These are phyloP conservation scores for Chrysopogon serrulatus DNA, from an alignment of 176 grass and related monocot genomes.

Conservation along the genomic window DNA sequence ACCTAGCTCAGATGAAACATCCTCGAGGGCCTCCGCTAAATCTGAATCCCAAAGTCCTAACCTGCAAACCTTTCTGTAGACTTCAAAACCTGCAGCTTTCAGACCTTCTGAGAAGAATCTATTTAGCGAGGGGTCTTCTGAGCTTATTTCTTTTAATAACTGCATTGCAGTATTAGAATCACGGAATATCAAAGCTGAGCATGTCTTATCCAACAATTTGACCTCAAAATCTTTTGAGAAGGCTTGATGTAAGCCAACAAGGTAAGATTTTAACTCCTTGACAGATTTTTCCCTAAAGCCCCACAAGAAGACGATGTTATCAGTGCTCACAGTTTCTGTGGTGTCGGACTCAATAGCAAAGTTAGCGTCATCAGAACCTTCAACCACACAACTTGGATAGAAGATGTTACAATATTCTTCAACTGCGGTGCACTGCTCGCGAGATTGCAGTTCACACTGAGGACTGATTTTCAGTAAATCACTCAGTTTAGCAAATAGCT, in stretches of 20 bases:
- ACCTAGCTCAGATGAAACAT: constrained; percentile 33
- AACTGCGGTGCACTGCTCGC: constrained; percentile 22
- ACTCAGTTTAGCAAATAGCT: constrained; percentile 77
- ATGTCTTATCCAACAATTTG: constrained; percentile 64
- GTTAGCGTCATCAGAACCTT: constrained; percentile 46
- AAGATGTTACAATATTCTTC: constrained; percentile 79
- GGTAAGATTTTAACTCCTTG: constrained; percentile 47
- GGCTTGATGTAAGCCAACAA: constrained; percentile 44
- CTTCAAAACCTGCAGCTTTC: constrained; percentile 59
- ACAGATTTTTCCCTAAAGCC: constrained; percentile 46
- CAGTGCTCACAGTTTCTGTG: constrained; percentile 24
- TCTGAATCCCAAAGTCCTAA: constrained; percentile 75
- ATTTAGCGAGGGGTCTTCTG: constrained; percentile 31
- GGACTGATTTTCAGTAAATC: constrained; percentile 48
- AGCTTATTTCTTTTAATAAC: constrained; percentile 59
- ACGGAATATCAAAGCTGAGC: constrained; percentile 60
- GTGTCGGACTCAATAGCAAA: constrained; percentile 24
- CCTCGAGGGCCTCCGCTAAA: constrained; percentile 69
- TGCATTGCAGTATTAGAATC: constrained; percentile 37
- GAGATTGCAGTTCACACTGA: constrained; percentile 17
- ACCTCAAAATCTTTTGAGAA: constrained; percentile 73
- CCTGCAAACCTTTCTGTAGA: constrained; percentile 73
- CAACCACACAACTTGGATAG: constrained; percentile 39
- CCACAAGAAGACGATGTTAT: constrained; percentile 76
- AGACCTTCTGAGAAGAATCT: constrained; percentile 66